Evolutionary conservation across 805 yeast genomes (phyloP), one percentile per base, ranked within the genome.

Genomic region (Barnettozyma californica): DNA sequence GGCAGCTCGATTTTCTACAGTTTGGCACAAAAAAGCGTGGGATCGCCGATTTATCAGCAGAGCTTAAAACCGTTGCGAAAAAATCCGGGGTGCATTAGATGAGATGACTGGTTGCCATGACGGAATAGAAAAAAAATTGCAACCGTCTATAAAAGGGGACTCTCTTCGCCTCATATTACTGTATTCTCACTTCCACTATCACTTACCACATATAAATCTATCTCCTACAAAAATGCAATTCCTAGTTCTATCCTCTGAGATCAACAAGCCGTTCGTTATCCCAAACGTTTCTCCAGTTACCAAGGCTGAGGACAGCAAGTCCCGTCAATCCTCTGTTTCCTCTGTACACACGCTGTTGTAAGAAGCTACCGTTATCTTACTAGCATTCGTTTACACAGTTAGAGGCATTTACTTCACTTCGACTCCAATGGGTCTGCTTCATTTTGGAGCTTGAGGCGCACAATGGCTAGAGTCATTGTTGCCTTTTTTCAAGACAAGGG

Each of bases 211-310:
- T 34, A 34, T 33, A 43, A 34, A 10, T 26, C 36, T 10, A 41
- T 37, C 16, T 35, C 38, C n/a, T n/a, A n/a, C n/a, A n/a, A 53
- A 16, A 46, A 61, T 61, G 64, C 59, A 59, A 50, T 82, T 78
- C 65, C 71, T 83, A 64, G 70, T 74, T 42, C 72, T 83, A 63
- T 73, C 83, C 36, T 73, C 80, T 46, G 80, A 79, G 52, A 66
- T 74, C 44, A 72, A 78, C 49, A 71, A 77, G 64, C 88, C 90
- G 55, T 83, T 82, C 58, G 74, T 83, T 47, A 81, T 83, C 58
- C 82, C 83, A 58, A 67, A 76, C 52, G 73, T 81, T 41, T 81
- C 87, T 1, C 88, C 87, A 33, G 73, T 73, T 9, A 50, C 58
- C 13, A 47, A 51, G 41, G 50, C 56, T 45, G 41, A 40, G 31